phyloP scores from a whole-genome alignment of 176 grass and related monocot genomes.

The Oryza glaberrima region DNA sequence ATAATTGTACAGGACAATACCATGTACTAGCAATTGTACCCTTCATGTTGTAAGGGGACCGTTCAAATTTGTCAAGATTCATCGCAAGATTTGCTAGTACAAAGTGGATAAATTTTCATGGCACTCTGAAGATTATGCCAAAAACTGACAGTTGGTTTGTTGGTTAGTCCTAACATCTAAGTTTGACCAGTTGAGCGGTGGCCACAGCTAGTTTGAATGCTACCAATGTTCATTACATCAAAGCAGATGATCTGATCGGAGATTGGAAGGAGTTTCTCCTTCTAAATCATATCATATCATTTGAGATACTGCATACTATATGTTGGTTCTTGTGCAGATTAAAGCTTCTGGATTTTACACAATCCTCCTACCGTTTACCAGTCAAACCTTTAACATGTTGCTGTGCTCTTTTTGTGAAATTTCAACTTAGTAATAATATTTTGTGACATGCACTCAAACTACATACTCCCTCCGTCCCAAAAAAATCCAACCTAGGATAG shows the following conservation, averaged over 20 bases:
- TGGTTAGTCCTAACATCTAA: slow-evolving; percentile 20
- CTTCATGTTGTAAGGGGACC: slow-evolving; percentile 7
- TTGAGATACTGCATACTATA: slow-evolving; percentile 4
- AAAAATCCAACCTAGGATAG: no score
- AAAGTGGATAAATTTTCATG: slow-evolving; percentile 11
- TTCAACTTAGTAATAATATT: not conserved
- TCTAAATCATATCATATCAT: slow-evolving; percentile 10
- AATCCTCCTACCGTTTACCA: not conserved
- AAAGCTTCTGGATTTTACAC: not conserved
- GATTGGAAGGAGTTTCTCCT: not conserved
- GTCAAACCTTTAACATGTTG: not conserved
- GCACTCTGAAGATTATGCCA: slow-evolving; percentile 8
- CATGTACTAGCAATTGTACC: slow-evolving; percentile 21
- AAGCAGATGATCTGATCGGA: slow-evolving; percentile 34
- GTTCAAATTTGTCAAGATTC: slow-evolving; percentile 21
- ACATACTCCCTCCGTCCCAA: not conserved
- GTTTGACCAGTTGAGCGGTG: not conserved
- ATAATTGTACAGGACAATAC: slow-evolving; percentile 22
- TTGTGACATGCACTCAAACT: slow-evolving; percentile 13
- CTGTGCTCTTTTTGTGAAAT: not conserved
- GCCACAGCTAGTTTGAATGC: not conserved
- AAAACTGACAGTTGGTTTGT: not conserved
- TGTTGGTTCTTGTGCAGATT: not conserved
- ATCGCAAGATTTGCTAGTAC: slow-evolving; percentile 24
- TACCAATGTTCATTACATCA: slow-evolving; percentile 33